Evolutionary conservation across 257 asterid species (phyloP), one percentile per base, ranked within the genome.

Genomic region (Solanum appendiculatum): DNA sequence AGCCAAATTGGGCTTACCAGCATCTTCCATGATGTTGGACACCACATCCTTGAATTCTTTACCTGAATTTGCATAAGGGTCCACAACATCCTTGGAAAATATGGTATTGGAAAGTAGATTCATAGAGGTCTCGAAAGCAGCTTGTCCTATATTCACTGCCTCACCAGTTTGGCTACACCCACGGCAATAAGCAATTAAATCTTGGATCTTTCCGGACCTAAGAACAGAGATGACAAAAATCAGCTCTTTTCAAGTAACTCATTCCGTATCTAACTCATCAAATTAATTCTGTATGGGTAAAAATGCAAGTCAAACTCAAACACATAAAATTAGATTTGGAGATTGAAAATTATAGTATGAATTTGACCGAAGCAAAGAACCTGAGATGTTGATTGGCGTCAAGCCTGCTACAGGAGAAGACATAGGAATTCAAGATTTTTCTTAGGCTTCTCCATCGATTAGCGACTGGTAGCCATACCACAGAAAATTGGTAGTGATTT

Each of bases 311-410:
- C 31, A 29, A 36, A 4, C 8, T 48, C 56, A 51, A 51, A 16
- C 58, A 51, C 2, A 51, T 16, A 48, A 5, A 18, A 75, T 40
- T 21, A 39, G 13, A 74, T 74, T 74, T 23, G 83, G 56, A 75
- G 31, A 75, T 11, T 75, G 51, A 18, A 20, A 36, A 18, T 36
- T 21, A 69, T 69, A n/a, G n/a, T n/a, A 69, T 64, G 18, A 69
- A 51, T 51, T 51, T 16, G 70, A n/a, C 54, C 54, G 54, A 44
- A 44, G 54, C 18, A 44, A 44, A 44, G 54, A 4, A 72, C 88
- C 99, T 82, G 34, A 94, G 87, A 85, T 92, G 93, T 86, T 93
- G 96, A 73, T 90, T 92, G 20, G 94, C 94, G 13, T 96, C 98
- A 34, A 96, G 95, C 69, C 98, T 90, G 88, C 60, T 91, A 9